Evolutionary conservation across 257 asterid species (phyloP), one percentile per base, ranked within the genome.

Genomic region (Rauvolfia tetraphylla): DNA sequence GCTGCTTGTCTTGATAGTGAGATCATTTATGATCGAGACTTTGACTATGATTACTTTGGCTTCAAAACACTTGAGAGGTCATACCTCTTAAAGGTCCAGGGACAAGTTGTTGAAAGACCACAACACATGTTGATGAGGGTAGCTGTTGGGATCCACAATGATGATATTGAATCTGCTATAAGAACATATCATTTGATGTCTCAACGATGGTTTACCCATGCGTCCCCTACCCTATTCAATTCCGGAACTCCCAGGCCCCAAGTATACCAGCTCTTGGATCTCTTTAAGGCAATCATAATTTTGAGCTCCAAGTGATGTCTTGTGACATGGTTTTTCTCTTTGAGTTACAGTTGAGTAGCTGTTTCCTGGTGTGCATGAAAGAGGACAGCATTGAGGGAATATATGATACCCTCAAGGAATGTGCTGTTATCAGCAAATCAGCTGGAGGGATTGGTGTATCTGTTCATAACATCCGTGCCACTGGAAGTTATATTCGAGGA

Each of bases 161-260:
- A 88, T 68, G 92, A 95, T 70, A 88, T 94, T 62, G 96, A 92
- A 72, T 86, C 97, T 57, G 97, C 77, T 69, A 69, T 94, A 63
- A 84, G 76, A 82, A 92, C 98, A n/a, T 94, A 94, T 73, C 97
- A 94, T 83, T 85, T 92, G 72, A 85, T 94, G 89, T 94, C 98
- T 31, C 98, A 94, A 70, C 73, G 96, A 49, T 94, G 98, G 97
- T 94, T 94, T 86, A 90, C 98, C 65, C 99, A 95, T 83, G 99
- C 99, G 42, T 91, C 98, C 67, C 99, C 99, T 4, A 95, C 99
- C 39, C 94, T 95, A 76, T 95, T 95, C 62, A 92, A 95, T 83
- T 96, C 98, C 12, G 99, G 98, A 83, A 95, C 98, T 68, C 99
- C 99, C 67, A 90, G 93, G 68, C 99, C 99, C 57, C 99, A 95